phyloP scores from a whole-genome alignment of 2,329 filamentous ascomycete genomes.

The Fusarium keratoplasticum region DNA sequence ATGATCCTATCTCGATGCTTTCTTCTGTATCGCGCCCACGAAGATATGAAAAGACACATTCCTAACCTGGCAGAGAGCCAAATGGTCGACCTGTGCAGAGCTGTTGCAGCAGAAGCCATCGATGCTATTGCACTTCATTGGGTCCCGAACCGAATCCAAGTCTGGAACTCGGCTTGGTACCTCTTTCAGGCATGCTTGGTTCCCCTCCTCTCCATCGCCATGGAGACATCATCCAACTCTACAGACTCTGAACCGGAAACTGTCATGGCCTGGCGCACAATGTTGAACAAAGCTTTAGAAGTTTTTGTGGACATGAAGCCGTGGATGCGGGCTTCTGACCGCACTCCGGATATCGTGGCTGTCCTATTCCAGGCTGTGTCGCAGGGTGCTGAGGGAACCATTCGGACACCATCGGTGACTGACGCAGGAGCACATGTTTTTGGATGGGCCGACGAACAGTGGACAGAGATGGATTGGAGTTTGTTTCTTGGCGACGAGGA shows the following conservation, averaged over 20 bases:
- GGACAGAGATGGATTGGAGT: constrained; percentile 17
- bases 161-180: constrained; percentile 49
- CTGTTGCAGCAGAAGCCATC: constrained; percentile 46
- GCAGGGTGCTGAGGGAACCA: background rate
- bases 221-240: constrained; percentile 25
- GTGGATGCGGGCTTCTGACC: constrained; percentile 16
- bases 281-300: constrained; percentile 9
- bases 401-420: constrained; percentile 11
- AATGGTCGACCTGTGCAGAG: constrained; percentile 41
- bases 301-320: constrained; percentile 15
- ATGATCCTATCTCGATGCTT: constrained; percentile 40
- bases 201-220: constrained; percentile 45
- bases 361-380: constrained; percentile 15
- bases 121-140: constrained; percentile 47
- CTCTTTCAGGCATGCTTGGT: constrained; percentile 49
- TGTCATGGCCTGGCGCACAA: background rate
- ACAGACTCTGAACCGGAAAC: background rate
- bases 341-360: constrained; percentile 13
- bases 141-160: constrained; percentile 48
- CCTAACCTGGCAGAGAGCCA: constrained; percentile 21
- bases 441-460: constrained; percentile 10
- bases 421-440: background rate
- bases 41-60: constrained; percentile 30
- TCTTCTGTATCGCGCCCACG: constrained; percentile 29
- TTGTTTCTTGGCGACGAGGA: constrained; percentile 4